Percentiles rank a stretch among this genome's conserved stretches.
Conservation (phyloP, 148 eudicot species). For the Chenopodium quinoa region DNA sequence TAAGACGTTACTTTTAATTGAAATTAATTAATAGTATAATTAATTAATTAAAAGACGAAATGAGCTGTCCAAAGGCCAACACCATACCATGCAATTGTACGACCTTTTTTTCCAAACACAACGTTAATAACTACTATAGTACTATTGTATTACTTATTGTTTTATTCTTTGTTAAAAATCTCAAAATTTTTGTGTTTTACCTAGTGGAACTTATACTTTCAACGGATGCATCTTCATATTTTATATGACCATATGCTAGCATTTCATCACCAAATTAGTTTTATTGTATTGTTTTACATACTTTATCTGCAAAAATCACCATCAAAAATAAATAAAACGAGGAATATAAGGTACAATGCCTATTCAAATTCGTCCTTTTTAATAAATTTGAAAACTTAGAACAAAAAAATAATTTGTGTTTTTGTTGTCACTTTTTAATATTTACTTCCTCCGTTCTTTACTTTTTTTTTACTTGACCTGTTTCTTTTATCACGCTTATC, state of each 20-base stretch:
- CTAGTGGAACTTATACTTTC: slow-evolving; percentile 17
- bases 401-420: too few relatives aligned
- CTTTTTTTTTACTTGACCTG: too few relatives aligned
- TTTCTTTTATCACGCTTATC: too few relatives aligned
- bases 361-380: too few relatives aligned
- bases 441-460: too few relatives aligned
- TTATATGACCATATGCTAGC: slow-evolving; percentile 1
- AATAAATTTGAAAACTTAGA: too few relatives aligned
- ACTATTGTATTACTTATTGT: not conserved
- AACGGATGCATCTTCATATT: slow-evolving; percentile 20
- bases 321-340: too few relatives aligned
- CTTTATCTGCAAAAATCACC: too few relatives aligned
- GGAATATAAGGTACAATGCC: too few relatives aligned
- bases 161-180: not conserved
- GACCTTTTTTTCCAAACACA: not conserved
- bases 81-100: not conserved
- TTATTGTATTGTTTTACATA: too few relatives aligned
- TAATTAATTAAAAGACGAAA: not conserved
- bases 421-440: too few relatives aligned
- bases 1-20: not conserved
- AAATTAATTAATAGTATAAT: not conserved
- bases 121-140: not conserved
- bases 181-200: slow-evolving; percentile 17
- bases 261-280: too few relatives aligned
- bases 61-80: not conserved